Conservation (phyloP, 2,329 filamentous ascomycete species). For the Simplicillium sp. region DNA sequence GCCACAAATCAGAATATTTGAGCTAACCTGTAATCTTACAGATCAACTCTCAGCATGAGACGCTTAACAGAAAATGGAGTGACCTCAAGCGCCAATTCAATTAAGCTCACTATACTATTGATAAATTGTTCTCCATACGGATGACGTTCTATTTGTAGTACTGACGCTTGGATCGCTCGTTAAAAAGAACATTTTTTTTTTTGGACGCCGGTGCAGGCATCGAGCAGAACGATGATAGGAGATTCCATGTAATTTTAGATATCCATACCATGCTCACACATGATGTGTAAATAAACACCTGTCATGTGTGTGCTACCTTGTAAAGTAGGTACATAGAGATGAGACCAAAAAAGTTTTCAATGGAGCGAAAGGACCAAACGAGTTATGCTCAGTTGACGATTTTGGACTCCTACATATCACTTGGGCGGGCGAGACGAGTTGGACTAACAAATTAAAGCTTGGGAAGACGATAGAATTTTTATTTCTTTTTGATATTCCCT, state of each 20-base stretch:
- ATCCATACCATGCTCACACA: background rate
- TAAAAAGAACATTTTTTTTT: conserved; percentile 1
- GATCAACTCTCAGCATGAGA: conserved; percentile 64
- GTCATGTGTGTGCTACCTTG: no score
- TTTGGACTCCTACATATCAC: no score
- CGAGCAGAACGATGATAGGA: background rate
- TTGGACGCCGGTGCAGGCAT: background rate
- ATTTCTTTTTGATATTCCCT: conserved; percentile 17
- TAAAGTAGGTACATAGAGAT: no score
- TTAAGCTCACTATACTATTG: conserved; percentile 13
- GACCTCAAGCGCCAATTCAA: conserved; percentile 56
- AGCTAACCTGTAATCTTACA: conserved; percentile 19
- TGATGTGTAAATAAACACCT: background rate
- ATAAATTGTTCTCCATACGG: conserved; percentile 2
- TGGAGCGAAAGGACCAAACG: no score
- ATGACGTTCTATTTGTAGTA: background rate
- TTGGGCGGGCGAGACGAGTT: no score
- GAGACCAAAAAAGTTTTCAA: no score
- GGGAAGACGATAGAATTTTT: background rate
- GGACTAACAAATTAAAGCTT: background rate
- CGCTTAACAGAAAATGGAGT: conserved; percentile 66
- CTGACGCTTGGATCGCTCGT: conserved; percentile 1
- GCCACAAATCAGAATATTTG: no score
- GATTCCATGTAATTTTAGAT: background rate
- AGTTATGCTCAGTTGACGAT: no score